Conservation (phyloP, 2,329 filamentous ascomycete genomes). For the Colletotrichum chrysophilum region DNA sequence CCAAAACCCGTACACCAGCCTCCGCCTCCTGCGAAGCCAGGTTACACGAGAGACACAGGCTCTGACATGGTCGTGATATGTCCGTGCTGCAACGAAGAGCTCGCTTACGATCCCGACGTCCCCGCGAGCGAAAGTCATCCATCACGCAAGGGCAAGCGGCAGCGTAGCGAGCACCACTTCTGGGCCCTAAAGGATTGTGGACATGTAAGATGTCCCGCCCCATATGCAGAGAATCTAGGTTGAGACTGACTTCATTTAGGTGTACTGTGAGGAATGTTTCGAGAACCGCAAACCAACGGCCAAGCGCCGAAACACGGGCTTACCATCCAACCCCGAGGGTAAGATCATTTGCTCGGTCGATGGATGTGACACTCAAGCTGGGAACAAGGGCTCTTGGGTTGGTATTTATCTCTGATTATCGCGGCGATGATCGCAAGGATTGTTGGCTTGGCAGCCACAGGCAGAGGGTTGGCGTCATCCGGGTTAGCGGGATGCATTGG, state of each 20-base stretch:
- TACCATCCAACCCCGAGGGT: slow-evolving; percentile 6
- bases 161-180: slow-evolving; percentile 78
- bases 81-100: slow-evolving; percentile 83
- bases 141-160: slow-evolving; percentile 50
- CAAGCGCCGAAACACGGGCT: slow-evolving; percentile 27
- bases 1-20: slow-evolving; percentile 62
- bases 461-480: slow-evolving; percentile 2
- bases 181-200: slow-evolving; percentile 93
- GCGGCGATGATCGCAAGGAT: neutral
- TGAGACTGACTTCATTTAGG: slow-evolving; percentile 43
- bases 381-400: slow-evolving; percentile 62
- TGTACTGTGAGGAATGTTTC: slow-evolving; percentile 68
- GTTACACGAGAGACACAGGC: slow-evolving; percentile 79
- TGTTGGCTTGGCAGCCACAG: slow-evolving; percentile 47
- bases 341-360: slow-evolving; percentile 62
- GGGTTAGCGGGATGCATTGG: slow-evolving; percentile 13
- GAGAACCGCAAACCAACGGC: slow-evolving; percentile 55
- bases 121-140: slow-evolving; percentile 30
- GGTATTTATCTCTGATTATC: slow-evolving; percentile 60
- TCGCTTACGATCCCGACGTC: slow-evolving; percentile 71
- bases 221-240: slow-evolving; percentile 30
- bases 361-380: slow-evolving; percentile 58
- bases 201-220: slow-evolving; percentile 67
- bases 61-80: slow-evolving; percentile 80
- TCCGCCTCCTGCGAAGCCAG: slow-evolving; percentile 69